Evolutionary conservation across 768 basidiomycete species (phyloP).

Genomic region (Mycena vitilis): DNA sequence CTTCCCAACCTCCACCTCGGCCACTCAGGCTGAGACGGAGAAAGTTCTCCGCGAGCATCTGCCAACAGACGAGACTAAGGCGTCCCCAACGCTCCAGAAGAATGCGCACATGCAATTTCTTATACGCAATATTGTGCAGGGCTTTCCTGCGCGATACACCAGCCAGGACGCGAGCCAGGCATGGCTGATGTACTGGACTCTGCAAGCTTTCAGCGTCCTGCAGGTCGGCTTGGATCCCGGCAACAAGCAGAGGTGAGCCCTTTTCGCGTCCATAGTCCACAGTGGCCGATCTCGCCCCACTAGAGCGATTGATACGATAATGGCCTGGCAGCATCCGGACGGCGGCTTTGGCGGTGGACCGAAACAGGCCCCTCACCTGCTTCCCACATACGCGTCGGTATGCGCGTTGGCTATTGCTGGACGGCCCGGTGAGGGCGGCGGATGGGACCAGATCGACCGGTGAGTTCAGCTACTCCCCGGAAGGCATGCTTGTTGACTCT

Average conservation of each 20-base stretch:
- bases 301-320: conserved; percentile 84
- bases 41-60: conserved; percentile 67
- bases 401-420: conserved; percentile 88
- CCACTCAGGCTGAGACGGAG: conserved; percentile 74
- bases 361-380: conserved; percentile 86
- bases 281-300: conserved; percentile 9
- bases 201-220: conserved; percentile 84
- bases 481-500: neutral
- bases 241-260: conserved; percentile 77
- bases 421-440: conserved; percentile 74
- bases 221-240: conserved; percentile 83
- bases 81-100: conserved; percentile 61
- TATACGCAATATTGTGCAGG: conserved; percentile 75
- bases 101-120: conserved; percentile 82
- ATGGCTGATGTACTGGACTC: conserved; percentile 94
- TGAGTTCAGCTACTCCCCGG: conserved; percentile 43
- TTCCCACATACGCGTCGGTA: conserved; percentile 91
- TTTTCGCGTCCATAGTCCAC: conserved; percentile 1
- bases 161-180: conserved; percentile 95
- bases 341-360: conserved; percentile 96
- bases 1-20: conserved; percentile 73
- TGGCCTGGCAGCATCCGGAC: conserved; percentile 83
- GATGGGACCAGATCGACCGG: conserved; percentile 92
- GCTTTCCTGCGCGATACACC: conserved; percentile 82
- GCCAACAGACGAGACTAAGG: conserved; percentile 43